Evolutionary conservation across 352 stramenopile species (phyloP).

Genomic region (Phytophthora foliorum): DNA sequence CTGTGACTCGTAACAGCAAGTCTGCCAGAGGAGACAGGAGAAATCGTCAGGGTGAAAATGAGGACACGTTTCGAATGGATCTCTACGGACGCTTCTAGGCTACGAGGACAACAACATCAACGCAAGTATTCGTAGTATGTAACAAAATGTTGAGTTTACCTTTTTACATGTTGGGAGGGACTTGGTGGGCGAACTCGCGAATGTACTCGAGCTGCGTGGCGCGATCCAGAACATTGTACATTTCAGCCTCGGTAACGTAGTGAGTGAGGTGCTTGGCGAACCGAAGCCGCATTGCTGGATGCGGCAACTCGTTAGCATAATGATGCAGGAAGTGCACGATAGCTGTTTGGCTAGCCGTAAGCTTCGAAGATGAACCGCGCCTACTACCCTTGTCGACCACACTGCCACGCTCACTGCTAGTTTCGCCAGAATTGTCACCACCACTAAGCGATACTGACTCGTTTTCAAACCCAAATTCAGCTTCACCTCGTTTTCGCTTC

Average conservation of each 20-base stretch:
- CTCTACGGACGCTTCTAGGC: slow-evolving; percentile 42
- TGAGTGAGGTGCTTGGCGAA: slow-evolving; percentile 60
- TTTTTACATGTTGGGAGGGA: slow-evolving; percentile 1
- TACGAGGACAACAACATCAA: background rate
- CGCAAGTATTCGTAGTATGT: background rate
- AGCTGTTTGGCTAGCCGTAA: slow-evolving; percentile 51
- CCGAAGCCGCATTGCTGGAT: slow-evolving; percentile 35
- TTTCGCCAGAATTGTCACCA: slow-evolving; percentile 8
- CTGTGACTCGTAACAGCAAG: slow-evolving; percentile 11
- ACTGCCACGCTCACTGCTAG: background rate
- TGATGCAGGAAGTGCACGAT: slow-evolving; percentile 56
- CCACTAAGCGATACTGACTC: background rate
- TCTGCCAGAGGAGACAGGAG: background rate
- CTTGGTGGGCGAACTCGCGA: slow-evolving; percentile 40
- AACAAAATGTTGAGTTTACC: background rate
- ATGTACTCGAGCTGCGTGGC: slow-evolving; percentile 53
- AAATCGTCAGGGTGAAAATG: slow-evolving; percentile 12
- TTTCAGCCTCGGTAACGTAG: slow-evolving; percentile 58
- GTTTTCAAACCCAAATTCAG: background rate
- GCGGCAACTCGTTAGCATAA: slow-evolving; percentile 42
- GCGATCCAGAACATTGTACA: slow-evolving; percentile 73
- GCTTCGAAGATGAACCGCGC: background rate
- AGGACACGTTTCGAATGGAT: slow-evolving; percentile 41
- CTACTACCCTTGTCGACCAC: background rate
- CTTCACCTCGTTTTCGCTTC: slow-evolving; percentile 38